Base-by-base conservation (phyloP, 2,329 filamentous ascomycete genomes). In the Aspergillus sp. region DNA sequence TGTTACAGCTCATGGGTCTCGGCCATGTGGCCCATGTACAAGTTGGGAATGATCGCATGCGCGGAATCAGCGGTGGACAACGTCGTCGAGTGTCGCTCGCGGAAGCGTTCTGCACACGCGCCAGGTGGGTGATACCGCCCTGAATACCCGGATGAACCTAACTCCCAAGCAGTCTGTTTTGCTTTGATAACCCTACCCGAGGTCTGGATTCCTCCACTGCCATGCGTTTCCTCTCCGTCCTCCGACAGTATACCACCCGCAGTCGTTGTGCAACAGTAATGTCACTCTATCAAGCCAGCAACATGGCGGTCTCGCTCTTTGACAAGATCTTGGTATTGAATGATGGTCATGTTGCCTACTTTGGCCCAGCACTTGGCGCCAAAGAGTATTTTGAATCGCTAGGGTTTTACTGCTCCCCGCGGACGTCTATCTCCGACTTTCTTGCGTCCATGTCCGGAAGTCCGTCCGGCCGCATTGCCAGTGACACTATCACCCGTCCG, bases 281-380 rank as follows among this genome's bases (percentile, higher is more conserved):
- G 6, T 89, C 88, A 0, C 76, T 94, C 0, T 94, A 93, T 69
- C 89, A 93, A 68, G 88, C 88, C 0, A 89, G 86, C 0, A 88
- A 92, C 71, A 89, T 83, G 63, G 88, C 91, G 55, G 90, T 88
- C 71, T 76, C 77, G 29, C 81, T 84, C 16, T 91, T 91, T 55
- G 88, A 93, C 76, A 92, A 92, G 71, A 88, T 92, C 14, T 73
- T 92, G 66, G 86, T 91, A 38, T 87, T 92, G 50, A 87, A 91
- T 55, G 80, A 81, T 31, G 88, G 88, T 1, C 82, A 80, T 34
- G 84, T 89, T 65, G 86, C 88, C 34, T 91, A 84, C 72, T 89
- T 88, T 54, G 88, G 88, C 1, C 84, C 85, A 0, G 74, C 81
- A 0, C 70, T 77, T 1, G 81, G 87, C 53, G 88, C 88, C 1